These are phyloP conservation scores for Rossbeevera mucosa DNA, from an alignment of 768 basidiomycete species.

Conservation along the genomic window DNA sequence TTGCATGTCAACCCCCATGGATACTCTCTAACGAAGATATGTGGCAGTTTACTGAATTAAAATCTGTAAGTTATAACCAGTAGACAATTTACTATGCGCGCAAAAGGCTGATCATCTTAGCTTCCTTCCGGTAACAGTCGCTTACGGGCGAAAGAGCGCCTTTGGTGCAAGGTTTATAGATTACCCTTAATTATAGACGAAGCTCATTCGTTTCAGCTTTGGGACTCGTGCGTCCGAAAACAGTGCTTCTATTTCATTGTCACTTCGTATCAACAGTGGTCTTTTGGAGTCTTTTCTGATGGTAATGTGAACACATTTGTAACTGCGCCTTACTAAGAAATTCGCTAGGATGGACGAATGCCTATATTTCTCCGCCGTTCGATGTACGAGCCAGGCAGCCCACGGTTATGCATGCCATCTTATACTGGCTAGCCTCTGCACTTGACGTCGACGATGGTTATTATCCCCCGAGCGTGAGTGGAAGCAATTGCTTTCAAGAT, in stretches of 20 bases:
- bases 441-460: constrained; percentile 31
- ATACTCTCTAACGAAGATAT: constrained; percentile 51
- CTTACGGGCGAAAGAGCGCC: constrained; percentile 45
- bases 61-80: constrained; percentile 18
- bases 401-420: constrained; percentile 46
- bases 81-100: not conserved
- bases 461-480: constrained; percentile 22
- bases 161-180: constrained; percentile 55
- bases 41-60: constrained; percentile 45
- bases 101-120: constrained; percentile 12
- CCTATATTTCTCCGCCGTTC: constrained; percentile 46
- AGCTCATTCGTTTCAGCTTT: constrained; percentile 29
- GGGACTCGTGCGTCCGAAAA: constrained; percentile 50
- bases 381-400: constrained; percentile 39
- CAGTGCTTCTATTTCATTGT: constrained; percentile 53
- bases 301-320: constrained; percentile 31
- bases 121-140: constrained; percentile 35
- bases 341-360: constrained; percentile 48
- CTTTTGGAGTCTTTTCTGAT: constrained; percentile 56
- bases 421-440: constrained; percentile 58
- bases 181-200: not conserved
- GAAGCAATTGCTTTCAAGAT: not conserved
- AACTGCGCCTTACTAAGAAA: not conserved
- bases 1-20: constrained; percentile 62
- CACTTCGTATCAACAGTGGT: constrained; percentile 58